Evolutionary conservation across 768 basidiomycete species (phyloP), one percentile per base, ranked within the genome.

Genomic region (Galerina sulciceps): DNA sequence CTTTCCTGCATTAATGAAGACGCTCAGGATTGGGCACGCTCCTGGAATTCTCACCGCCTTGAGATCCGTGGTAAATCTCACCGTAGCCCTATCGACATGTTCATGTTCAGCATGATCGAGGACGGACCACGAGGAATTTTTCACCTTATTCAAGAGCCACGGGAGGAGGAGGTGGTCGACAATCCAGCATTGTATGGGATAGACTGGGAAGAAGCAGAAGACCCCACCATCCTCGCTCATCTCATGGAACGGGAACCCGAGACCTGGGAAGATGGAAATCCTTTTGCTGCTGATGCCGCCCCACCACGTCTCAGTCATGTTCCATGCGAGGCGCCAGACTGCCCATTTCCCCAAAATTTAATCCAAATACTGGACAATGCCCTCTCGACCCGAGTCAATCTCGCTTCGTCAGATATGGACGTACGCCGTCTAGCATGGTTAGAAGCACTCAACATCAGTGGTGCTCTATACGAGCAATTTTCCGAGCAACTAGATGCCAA

Each of bases 41-140:
- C 67, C 1, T 80, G 78, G 78, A 79, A 80, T 47, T 20, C 62
- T 8, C 78, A 80, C 59, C 50, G 40, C 1, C 38, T 79, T 10
- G 49, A 50, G 0, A 42, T 71, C 8, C 57, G 51, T 2, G 65
- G 69, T 18, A 48, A 69, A 15, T 57, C 46, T 0, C 46, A 60
- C 22, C 53, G 61, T 1, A 68, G 45, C 9, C 75, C 75, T 0
- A 53, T 54, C 2, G 68, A 76, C 15, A 66, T 77, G 65, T 74
- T 65, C 52, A 38, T 66, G 8, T 75, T 73, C 55, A 70, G 73
- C 13, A 71, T 75, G 67, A 13, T 73, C 1, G 37, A 66, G 37
- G 51, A 76, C 38, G 75, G 76, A 13, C 43, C 43, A 14, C 43
- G 20, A 4, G 43, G 43, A 11, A n/a, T 45, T 18, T 6, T 2